A percentile compares a stretch with the other conserved stretches of the same genome.
Evolutionary conservation across 2,329 filamentous ascomycete genomes (phyloP).

Genomic region (Ilyonectria sp.): DNA sequence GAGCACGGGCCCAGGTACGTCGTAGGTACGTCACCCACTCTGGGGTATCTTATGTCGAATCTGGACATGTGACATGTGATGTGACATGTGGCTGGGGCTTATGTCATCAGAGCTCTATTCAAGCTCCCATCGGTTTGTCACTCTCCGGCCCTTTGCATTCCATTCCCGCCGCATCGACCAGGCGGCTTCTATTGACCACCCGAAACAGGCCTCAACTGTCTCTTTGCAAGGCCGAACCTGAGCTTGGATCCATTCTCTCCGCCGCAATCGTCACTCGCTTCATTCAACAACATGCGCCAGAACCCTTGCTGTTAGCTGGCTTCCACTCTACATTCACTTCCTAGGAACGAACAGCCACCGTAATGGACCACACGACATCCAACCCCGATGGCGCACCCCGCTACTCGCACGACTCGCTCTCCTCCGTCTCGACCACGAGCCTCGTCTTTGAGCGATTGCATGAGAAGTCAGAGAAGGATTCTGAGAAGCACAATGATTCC

Average conservation of each 20-base stretch:
- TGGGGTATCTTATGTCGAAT: background rate
- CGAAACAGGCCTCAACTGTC: slow-evolving; percentile 37
- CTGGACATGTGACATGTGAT: slow-evolving; percentile 11
- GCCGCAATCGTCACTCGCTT: slow-evolving; percentile 26
- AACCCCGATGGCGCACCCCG: slow-evolving; percentile 41
- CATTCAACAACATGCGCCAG: slow-evolving; percentile 40
- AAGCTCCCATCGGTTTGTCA: slow-evolving; percentile 25
- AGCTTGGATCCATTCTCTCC: slow-evolving; percentile 25
- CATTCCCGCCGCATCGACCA: slow-evolving; percentile 18
- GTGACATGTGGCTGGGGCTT: slow-evolving; percentile 33
- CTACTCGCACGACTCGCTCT: slow-evolving; percentile 71
- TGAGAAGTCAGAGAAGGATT: slow-evolving; percentile 63
- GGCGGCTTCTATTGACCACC: slow-evolving; percentile 44
- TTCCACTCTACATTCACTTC: slow-evolving; percentile 5
- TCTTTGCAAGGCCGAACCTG: slow-evolving; percentile 3
- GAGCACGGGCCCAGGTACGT: background rate
- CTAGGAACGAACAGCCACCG: slow-evolving; percentile 11
- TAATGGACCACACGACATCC: slow-evolving; percentile 40
- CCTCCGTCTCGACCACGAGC: slow-evolving; percentile 88
- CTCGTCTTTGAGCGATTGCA: slow-evolving; percentile 84
- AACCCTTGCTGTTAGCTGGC: slow-evolving; percentile 13
- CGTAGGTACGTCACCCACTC: slow-evolving; percentile 2
- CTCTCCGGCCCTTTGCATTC: slow-evolving; percentile 11
- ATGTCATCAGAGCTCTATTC: slow-evolving; percentile 44
- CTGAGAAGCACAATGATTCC: slow-evolving; percentile 48